A percentile compares a stretch with the other conserved stretches of the same genome.
Conservation (phyloP, 2,329 filamentous ascomycete species). For the Lojkania enalia region DNA sequence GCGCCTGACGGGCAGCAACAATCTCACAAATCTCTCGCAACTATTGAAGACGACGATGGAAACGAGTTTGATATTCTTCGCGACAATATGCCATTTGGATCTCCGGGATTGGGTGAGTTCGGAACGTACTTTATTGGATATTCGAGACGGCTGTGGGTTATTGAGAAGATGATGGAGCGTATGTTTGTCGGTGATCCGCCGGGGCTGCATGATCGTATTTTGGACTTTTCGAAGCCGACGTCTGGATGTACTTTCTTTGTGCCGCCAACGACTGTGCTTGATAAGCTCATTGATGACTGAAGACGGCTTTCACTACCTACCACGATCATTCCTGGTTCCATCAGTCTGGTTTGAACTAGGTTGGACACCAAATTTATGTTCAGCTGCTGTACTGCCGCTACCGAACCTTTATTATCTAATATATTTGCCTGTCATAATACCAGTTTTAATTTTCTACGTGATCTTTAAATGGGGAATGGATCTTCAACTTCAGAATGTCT, state of each 20-base stretch:
- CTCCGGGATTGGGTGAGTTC: conserved; percentile 55
- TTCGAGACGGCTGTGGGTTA: conserved; percentile 55
- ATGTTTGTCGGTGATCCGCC: conserved; percentile 61
- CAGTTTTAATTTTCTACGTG: too few species aligned
- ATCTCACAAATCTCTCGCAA: conserved; percentile 55
- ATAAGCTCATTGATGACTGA: conserved; percentile 20
- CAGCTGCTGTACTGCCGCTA: too few species aligned
- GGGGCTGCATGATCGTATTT: conserved; percentile 58
- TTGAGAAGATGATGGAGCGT: conserved; percentile 60
- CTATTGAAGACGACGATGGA: conserved; percentile 56
- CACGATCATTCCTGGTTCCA: too few species aligned
- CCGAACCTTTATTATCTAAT: too few species aligned
- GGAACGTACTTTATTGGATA: conserved; percentile 53
- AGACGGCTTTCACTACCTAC: neutral
- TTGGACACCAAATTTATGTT: too few species aligned
- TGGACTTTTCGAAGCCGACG: conserved; percentile 58
- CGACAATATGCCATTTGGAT: conserved; percentile 65
- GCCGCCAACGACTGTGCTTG: conserved; percentile 48
- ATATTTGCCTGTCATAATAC: too few species aligned
- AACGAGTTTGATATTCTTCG: conserved; percentile 58
- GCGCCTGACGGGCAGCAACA: conserved; percentile 48
- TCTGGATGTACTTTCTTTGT: conserved; percentile 61
- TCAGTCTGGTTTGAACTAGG: too few species aligned
- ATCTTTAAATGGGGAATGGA: too few species aligned
- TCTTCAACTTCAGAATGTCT: too few species aligned